Base-by-base conservation (phyloP, 1,139 yeast species). In the Taphrina confusa region DNA sequence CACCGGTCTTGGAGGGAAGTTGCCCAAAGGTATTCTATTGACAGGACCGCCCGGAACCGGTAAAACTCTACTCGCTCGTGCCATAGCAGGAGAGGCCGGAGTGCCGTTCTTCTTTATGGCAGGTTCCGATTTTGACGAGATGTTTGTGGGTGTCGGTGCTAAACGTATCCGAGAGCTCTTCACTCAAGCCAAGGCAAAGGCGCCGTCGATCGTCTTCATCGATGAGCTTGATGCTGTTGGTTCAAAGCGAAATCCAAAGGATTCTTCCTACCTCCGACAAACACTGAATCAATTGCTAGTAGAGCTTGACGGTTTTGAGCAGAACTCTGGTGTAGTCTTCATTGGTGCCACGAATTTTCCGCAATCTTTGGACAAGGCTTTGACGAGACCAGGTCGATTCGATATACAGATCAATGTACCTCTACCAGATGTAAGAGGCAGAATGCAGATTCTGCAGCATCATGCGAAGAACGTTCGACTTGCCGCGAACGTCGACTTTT, bases 1-100 rank as follows among this genome's bases (percentile, higher is more conserved):
- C 74, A 94, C 97, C 47, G 95, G 96, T 0, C 79, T 94, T 58
- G 99, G 99, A 65, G 99, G 98, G 59, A 90, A 90, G 73, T 78
- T 94, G 67, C 98, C 98, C 61, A 92, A 91, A 73, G 99, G 99
- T 77, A 95, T 94, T 3, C 76, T 94, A 62, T 78, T 94, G 65
- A 92, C 98, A 5, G 99, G 99, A 49, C 99, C 99, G 39, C 99
- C 99, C 39, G 99, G 99, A 75, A 94, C 99, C 4, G 99, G 99
- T 81, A 94, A 94, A 73, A 94, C 99, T 0, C 77, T 94, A 65
- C 80, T 94, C 65, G 98, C 98, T 0, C 82, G 98, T 68, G 98
- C 99, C 18, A 95, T 97, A 39, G 99, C 99, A 9, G 98, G 98
- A 63, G 98, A 94, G 74, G 98, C 99, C 1, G 98, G 96, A 52